A percentile compares a stretch with the other conserved stretches of the same genome.
phyloP scores from a whole-genome alignment of 345 rosid genomes.

The Cochlearia excelsa region DNA sequence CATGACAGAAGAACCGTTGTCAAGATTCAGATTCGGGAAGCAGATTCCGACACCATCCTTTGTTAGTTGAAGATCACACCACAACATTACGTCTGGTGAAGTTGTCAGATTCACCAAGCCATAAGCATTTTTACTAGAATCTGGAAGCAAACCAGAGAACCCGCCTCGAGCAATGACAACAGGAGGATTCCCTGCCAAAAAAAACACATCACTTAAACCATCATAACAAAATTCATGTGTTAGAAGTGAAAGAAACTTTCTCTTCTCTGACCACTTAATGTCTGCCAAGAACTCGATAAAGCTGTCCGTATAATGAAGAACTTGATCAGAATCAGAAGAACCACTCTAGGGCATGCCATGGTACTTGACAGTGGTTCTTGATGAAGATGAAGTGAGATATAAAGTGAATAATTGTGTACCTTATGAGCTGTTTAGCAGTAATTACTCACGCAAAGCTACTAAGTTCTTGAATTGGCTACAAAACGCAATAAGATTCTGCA shows the following conservation, averaged over 20 bases:
- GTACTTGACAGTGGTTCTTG: conserved; percentile 9
- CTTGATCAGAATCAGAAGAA: conserved; percentile 20
- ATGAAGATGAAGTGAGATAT: conserved; percentile 19
- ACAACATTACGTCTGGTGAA: conserved; percentile 36
- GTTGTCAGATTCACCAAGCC: conserved; percentile 17
- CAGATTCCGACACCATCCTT: conserved; percentile 69
- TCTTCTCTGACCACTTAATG: conserved; percentile 28
- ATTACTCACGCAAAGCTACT: conserved; percentile 8
- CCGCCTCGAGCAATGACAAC: conserved; percentile 71
- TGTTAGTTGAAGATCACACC: conserved; percentile 82
- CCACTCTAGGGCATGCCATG: conserved; percentile 6
- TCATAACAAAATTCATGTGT: background rate
- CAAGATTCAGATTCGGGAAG: conserved; percentile 47
- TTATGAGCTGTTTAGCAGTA: conserved; percentile 29
- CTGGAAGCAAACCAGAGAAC: conserved; percentile 67
- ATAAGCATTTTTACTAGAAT: conserved; percentile 49
- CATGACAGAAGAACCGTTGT: conserved; percentile 41
- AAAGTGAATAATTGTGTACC: conserved; percentile 1
- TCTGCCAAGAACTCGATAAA: conserved; percentile 34
- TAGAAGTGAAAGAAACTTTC: conserved; percentile 1
- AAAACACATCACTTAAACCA: conserved; percentile 8
- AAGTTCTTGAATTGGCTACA: conserved; percentile 15
- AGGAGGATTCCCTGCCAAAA: conserved; percentile 54
- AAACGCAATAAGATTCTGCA: conserved; percentile 20
- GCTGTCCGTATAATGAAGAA: conserved; percentile 23